Evolutionary conservation across 164 flowering plant species (phyloP).

Genomic region (Vitis riparia): DNA sequence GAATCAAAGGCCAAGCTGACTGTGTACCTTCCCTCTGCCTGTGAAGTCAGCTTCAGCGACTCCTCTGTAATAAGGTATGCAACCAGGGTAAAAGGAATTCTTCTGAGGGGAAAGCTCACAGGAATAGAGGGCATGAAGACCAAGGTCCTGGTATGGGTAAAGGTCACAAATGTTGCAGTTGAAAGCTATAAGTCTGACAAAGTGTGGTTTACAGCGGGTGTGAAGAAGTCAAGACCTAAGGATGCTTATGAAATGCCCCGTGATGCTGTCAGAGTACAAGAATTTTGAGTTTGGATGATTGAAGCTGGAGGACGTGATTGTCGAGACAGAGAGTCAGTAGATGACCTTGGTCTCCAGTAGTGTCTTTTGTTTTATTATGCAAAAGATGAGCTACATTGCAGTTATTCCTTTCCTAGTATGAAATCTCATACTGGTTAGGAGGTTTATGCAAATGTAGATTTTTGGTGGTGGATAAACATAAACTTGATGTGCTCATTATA

Average conservation of each 20-base stretch:
- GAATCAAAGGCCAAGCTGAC: slow-evolving; percentile 67
- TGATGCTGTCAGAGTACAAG: slow-evolving; percentile 62
- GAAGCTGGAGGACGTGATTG: background rate
- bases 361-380: no score
- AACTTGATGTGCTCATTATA: no score
- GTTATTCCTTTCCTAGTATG: no score
- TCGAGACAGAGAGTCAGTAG: background rate
- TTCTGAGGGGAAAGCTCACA: slow-evolving; percentile 76
- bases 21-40: slow-evolving; percentile 70
- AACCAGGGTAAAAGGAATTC: slow-evolving; percentile 57
- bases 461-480: no score
- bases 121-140: slow-evolving; percentile 95
- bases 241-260: slow-evolving; percentile 65
- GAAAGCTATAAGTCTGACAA: slow-evolving; percentile 86
- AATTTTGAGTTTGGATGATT: slow-evolving; percentile 44
- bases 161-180: slow-evolving; percentile 66
- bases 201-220: slow-evolving; percentile 85
- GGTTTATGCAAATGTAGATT: no score
- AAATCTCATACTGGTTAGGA: no score
- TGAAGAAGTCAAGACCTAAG: slow-evolving; percentile 71
- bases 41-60: slow-evolving; percentile 89
- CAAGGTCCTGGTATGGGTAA: slow-evolving; percentile 89
- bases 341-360: background rate
- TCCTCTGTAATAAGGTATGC: slow-evolving; percentile 57
- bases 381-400: no score